These are phyloP conservation scores for Hibiscus tridactylites DNA, from an alignment of 345 rosid genomes.

Conservation along the genomic window DNA sequence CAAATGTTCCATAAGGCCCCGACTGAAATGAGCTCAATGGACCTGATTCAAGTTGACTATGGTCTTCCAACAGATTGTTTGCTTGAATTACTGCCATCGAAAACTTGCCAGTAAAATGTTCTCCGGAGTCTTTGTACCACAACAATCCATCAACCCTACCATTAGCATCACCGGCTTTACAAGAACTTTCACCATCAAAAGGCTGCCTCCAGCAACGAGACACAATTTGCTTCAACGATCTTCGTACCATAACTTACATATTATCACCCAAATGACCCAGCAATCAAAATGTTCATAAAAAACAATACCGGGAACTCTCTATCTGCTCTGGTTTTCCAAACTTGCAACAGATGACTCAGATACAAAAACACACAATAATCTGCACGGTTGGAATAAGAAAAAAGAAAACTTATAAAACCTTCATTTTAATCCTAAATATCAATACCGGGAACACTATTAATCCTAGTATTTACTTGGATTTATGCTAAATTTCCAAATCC, in stretches of 20 bases:
- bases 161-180: constrained; percentile 41
- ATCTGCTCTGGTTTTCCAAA: constrained; percentile 35
- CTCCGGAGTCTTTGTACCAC: constrained; percentile 84
- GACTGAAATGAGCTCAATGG: constrained; percentile 61
- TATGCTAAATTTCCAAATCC: too few relatives aligned
- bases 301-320: constrained; percentile 24
- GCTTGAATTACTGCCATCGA: constrained; percentile 98
- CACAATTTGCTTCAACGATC: constrained; percentile 53
- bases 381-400: constrained; percentile 20
- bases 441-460: too few relatives aligned
- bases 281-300: constrained; percentile 45
- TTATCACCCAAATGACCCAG: constrained; percentile 57
- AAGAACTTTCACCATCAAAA: constrained; percentile 58
- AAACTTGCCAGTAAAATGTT: constrained; percentile 66
- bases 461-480: too few relatives aligned
- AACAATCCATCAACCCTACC: constrained; percentile 72
- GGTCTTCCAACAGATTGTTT: constrained; percentile 68
- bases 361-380: constrained; percentile 53
- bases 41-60: constrained; percentile 92
- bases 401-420: constrained; percentile 4
- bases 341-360: constrained; percentile 39
- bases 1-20: constrained; percentile 88
- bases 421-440: not conserved
- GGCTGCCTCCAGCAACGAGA: constrained; percentile 88
- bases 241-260: constrained; percentile 82